phyloP scores from a whole-genome alignment of 345 rosid genomes.

The Rhizophora mangle region DNA sequence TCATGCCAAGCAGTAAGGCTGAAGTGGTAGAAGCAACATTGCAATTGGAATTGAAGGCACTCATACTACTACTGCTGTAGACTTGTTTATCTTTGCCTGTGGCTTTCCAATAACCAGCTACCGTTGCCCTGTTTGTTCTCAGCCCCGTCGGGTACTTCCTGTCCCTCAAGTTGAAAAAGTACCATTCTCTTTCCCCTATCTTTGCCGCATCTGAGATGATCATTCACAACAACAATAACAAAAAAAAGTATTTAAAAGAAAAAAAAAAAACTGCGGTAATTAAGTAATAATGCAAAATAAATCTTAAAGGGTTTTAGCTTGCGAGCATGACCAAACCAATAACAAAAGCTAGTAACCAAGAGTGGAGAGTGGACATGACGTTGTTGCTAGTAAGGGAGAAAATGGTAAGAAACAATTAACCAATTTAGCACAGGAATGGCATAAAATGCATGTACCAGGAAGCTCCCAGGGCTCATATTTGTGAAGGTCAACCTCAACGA shows the following conservation, averaged over 20 bases:
- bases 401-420: background rate
- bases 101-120: conserved; percentile 91
- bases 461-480: conserved; percentile 99
- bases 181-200: conserved; percentile 95
- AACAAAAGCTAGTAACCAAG: too few species aligned
- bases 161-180: conserved; percentile 81
- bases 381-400: too few species aligned
- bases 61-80: conserved; percentile 21
- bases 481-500: conserved; percentile 88
- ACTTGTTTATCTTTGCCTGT: conserved; percentile 85
- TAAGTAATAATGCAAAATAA: too few species aligned
- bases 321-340: too few species aligned
- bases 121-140: conserved; percentile 82
- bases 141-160: conserved; percentile 90
- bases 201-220: conserved; percentile 53
- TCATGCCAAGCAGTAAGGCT: conserved; percentile 66
- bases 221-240: background rate
- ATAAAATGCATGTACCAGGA: conserved; percentile 49
- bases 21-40: conserved; percentile 39
- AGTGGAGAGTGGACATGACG: too few species aligned
- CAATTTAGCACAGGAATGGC: too few species aligned
- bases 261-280: background rate
- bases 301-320: too few species aligned
- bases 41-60: too few species aligned
- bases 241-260: background rate